A percentile compares a stretch with the other conserved stretches of the same genome.
These are phyloP conservation scores for Amanita inopinata DNA, from an alignment of 768 basidiomycete genomes.

Conservation along the genomic window DNA sequence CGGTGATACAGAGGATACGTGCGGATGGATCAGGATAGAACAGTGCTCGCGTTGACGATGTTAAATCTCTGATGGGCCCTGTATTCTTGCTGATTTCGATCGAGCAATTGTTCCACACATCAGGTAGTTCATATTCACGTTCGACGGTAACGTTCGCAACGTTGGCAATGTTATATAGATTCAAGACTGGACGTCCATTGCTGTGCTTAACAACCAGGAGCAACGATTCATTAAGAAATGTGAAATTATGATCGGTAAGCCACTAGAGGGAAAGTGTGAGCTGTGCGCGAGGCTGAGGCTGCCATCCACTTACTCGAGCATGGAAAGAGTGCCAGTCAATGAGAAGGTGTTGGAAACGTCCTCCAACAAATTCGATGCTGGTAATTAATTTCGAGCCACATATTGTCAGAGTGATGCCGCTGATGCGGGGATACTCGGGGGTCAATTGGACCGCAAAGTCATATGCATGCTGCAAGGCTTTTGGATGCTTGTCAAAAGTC, in stretches of 20 bases:
- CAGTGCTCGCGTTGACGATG: conserved; percentile 32
- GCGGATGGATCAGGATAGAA: conserved; percentile 47
- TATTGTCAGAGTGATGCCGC: conserved; percentile 26
- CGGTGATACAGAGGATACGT: conserved; percentile 39
- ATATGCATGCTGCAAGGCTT: conserved; percentile 29
- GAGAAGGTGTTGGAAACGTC: conserved; percentile 34
- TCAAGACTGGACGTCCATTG: conserved; percentile 25
- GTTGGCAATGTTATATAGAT: conserved; percentile 37
- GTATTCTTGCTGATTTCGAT: conserved; percentile 41
- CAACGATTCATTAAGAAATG: conserved; percentile 33
- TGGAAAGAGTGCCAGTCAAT: conserved; percentile 41
- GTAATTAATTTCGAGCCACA: conserved; percentile 35
- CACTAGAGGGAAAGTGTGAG: conserved; percentile 25
- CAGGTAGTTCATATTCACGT: conserved; percentile 49
- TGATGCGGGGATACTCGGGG: conserved; percentile 19
- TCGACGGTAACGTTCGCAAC: conserved; percentile 30
- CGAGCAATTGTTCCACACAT: conserved; percentile 35
- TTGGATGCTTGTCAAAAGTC: conserved; percentile 45
- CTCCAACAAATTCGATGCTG: conserved; percentile 31
- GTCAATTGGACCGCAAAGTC: conserved; percentile 30
- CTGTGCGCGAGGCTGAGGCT: neutral
- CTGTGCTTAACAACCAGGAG: conserved; percentile 32
- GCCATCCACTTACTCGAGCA: conserved; percentile 27
- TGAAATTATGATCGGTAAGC: conserved; percentile 38
- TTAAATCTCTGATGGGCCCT: conserved; percentile 27